Evolutionary conservation across 257 asterid genomes (phyloP).

Genomic region (Prunella vulgaris): DNA sequence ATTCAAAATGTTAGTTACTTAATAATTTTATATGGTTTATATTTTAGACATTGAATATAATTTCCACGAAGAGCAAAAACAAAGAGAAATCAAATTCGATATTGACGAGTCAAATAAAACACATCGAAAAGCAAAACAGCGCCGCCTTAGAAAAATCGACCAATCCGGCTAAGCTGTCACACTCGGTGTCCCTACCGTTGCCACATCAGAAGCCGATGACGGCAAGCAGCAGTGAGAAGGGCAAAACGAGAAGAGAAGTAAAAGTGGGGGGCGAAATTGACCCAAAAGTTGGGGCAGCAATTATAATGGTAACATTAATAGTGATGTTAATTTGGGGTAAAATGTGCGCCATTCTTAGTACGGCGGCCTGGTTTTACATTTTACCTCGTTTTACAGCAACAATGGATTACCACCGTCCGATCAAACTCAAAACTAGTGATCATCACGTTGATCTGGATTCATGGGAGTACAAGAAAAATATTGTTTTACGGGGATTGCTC

Average conservation of each 20-base stretch:
- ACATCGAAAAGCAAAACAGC: background rate
- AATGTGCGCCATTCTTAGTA: conserved; percentile 25
- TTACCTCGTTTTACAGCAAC: conserved; percentile 24
- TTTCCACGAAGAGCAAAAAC: background rate
- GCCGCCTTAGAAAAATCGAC: background rate
- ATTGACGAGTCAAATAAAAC: background rate
- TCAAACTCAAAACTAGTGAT: background rate
- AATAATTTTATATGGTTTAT: background rate
- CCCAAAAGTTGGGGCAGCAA: conserved; percentile 29
- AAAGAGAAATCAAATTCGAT: background rate
- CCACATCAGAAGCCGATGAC: background rate
- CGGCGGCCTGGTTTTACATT: conserved; percentile 30
- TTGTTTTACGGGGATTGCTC: conserved; percentile 26
- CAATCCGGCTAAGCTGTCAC: conserved; percentile 19
- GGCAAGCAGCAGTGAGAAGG: background rate
- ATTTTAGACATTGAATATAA: background rate
- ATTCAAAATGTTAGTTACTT: background rate
- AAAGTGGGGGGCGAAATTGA: conserved; percentile 20
- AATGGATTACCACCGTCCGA: background rate
- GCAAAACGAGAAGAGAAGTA: background rate
- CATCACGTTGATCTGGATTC: conserved; percentile 24
- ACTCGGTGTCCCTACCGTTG: conserved; percentile 24
- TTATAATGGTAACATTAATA: conserved; percentile 25
- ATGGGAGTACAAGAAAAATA: conserved; percentile 26
- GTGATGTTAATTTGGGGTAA: conserved; percentile 43